Evolutionary conservation across 768 basidiomycete species (phyloP).

Genomic region (Lactarius trivialis): DNA sequence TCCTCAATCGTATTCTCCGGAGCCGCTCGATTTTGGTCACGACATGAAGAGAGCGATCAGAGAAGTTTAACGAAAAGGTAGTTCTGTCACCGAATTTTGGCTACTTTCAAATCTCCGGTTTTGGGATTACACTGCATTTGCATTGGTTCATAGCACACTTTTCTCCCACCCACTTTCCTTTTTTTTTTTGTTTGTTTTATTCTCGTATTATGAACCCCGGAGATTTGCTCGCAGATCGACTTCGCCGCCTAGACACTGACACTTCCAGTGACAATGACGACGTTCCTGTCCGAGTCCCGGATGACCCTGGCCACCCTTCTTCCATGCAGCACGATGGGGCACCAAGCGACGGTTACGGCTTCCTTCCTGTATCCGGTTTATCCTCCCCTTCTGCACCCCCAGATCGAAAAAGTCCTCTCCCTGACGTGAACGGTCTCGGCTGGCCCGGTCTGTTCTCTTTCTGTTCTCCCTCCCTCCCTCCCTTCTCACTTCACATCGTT

Average conservation of each 20-base stretch:
- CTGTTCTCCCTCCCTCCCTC: slow-evolving; percentile 7
- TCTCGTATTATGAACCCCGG: slow-evolving; percentile 1
- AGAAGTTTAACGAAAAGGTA: slow-evolving; percentile 12
- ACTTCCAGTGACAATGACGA: background rate
- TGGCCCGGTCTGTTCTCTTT: slow-evolving; percentile 69
- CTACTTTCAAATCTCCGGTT: slow-evolving; percentile 18
- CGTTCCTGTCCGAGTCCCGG: background rate
- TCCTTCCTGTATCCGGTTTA: slow-evolving; percentile 61
- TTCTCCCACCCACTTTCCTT: background rate
- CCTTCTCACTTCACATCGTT: slow-evolving; percentile 20
- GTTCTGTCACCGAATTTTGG: slow-evolving; percentile 7
- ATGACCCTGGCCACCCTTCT: background rate
- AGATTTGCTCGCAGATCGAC: slow-evolving; percentile 15
- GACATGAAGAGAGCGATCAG: slow-evolving; percentile 14
- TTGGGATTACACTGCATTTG: slow-evolving; percentile 1
- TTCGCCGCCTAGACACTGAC: slow-evolving; percentile 8
- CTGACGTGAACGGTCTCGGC: slow-evolving; percentile 69
- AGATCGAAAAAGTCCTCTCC: slow-evolving; percentile 33
- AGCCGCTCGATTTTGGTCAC: background rate
- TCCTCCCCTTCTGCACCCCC: slow-evolving; percentile 47
- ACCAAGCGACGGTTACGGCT: slow-evolving; percentile 73
- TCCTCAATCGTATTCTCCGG: slow-evolving; percentile 13
- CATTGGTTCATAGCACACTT: background rate
- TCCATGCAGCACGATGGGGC: background rate
- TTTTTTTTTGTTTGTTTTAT: background rate